Conservation (phyloP, 352 stramenopile species). For the Globisporangium irregulare region DNA sequence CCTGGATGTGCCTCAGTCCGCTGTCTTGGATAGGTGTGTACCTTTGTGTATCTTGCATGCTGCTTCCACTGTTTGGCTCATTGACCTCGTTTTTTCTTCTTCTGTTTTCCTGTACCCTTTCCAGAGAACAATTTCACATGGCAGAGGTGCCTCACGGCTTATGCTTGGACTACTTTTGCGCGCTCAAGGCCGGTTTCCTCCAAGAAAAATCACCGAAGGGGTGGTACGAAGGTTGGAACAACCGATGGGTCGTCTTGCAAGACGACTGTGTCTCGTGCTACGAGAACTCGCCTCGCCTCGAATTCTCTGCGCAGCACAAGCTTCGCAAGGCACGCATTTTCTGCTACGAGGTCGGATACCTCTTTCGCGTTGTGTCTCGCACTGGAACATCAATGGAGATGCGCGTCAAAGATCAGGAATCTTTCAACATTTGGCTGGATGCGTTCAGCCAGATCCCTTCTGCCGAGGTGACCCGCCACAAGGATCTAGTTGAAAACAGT, state of each 20-base stretch:
- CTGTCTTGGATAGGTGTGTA: constrained; percentile 9
- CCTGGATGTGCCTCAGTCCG: background rate
- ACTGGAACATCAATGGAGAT: constrained; percentile 74
- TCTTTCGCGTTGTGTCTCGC: constrained; percentile 74
- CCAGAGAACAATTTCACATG: constrained; percentile 24
- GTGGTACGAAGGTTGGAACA: constrained; percentile 84
- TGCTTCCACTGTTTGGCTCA: too few species aligned
- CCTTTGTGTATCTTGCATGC: background rate
- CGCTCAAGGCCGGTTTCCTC: constrained; percentile 65
- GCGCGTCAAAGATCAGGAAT: constrained; percentile 68
- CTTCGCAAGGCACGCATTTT: constrained; percentile 65
- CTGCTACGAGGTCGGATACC: constrained; percentile 68
- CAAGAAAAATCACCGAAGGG: constrained; percentile 73
- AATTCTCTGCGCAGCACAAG: constrained; percentile 72
- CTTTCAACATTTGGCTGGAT: constrained; percentile 74
- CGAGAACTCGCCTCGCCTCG: constrained; percentile 73
- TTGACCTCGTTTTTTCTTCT: too few species aligned
- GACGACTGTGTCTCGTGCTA: constrained; percentile 72
- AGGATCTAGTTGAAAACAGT: constrained; percentile 81
- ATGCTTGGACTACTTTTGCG: constrained; percentile 79
- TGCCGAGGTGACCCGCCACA: constrained; percentile 57
- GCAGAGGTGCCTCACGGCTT: constrained; percentile 57
- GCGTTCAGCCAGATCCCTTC: constrained; percentile 56
- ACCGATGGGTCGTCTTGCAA: constrained; percentile 80
- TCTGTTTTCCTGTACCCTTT: too few species aligned